A percentile compares a stretch with the other conserved stretches of the same genome.
Conservation (phyloP, 768 basidiomycete species). For the Termitomyces sp. region DNA sequence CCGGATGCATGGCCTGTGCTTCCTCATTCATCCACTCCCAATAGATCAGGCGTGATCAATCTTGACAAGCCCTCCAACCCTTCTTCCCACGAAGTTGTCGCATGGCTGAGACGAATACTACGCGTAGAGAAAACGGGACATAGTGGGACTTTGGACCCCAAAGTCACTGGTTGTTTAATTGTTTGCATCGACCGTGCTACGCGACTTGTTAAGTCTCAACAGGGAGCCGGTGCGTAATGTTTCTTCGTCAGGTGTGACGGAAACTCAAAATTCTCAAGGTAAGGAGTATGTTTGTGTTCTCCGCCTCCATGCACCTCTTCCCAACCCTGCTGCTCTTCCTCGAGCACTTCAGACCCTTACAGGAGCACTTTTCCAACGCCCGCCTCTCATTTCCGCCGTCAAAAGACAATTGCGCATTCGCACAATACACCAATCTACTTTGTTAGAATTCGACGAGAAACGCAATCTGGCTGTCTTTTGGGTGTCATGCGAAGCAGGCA, state of each 20-base stretch:
- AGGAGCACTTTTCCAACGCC: constrained; percentile 97
- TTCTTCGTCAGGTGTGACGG: constrained; percentile 1
- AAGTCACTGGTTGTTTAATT: constrained; percentile 97
- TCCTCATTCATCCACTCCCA: constrained; percentile 4
- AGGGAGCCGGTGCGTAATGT: constrained; percentile 76
- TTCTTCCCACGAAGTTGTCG: constrained; percentile 98
- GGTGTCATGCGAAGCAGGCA: constrained; percentile 98
- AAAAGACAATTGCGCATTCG: constrained; percentile 97
- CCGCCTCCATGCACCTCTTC: constrained; percentile 80
- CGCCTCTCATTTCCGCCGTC: constrained; percentile 97
- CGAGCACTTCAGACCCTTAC: constrained; percentile 95
- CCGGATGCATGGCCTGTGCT: constrained; percentile 9
- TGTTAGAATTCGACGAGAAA: constrained; percentile 96
- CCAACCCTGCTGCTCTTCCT: constrained; percentile 80
- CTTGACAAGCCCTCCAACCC: constrained; percentile 99
- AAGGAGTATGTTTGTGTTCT: constrained; percentile 99
- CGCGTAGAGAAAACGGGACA: constrained; percentile 98
- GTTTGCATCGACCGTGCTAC: constrained; percentile 99
- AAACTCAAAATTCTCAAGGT: constrained; percentile 39
- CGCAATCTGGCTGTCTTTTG: constrained; percentile 96
- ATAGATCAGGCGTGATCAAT: constrained; percentile 97
- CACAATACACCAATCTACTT: constrained; percentile 93
- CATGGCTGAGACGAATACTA: constrained; percentile 96
- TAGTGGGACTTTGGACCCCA: constrained; percentile 97
- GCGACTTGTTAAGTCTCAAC: constrained; percentile 95